These are phyloP conservation scores for Malus hybrid DNA, from an alignment of 331 rosid genomes.

Conservation along the genomic window DNA sequence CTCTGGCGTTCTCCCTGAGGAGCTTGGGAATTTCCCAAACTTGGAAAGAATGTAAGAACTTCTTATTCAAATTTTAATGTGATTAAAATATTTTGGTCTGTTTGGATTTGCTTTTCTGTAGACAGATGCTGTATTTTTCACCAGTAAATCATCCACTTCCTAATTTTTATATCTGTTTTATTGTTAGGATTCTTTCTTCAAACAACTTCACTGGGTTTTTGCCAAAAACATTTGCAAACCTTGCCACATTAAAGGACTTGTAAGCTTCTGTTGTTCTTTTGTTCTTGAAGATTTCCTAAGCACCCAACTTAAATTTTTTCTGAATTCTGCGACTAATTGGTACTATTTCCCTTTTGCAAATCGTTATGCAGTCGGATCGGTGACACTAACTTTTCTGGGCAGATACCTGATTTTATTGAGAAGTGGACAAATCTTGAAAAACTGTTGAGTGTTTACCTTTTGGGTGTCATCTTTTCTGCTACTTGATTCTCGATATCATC, in stretches of 20 bases:
- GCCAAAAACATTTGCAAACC: constrained; percentile 40
- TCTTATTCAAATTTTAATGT: background rate
- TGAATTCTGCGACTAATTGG: background rate
- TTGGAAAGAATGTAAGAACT: constrained; percentile 52
- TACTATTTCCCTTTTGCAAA: background rate
- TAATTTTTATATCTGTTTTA: background rate
- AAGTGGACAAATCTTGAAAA: constrained; percentile 40
- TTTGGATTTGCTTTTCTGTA: background rate
- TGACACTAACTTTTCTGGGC: constrained; percentile 54
- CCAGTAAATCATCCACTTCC: background rate
- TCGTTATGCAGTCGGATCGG: constrained; percentile 48
- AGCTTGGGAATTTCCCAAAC: constrained; percentile 49
- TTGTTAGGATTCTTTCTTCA: constrained; percentile 40
- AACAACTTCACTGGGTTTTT: constrained; percentile 60
- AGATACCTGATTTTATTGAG: constrained; percentile 61
- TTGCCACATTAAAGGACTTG: constrained; percentile 46
- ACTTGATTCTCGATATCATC: background rate
- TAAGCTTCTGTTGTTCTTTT: constrained; percentile 25
- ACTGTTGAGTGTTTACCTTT: constrained; percentile 27
- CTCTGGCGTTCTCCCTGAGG: constrained; percentile 54
- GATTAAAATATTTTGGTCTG: background rate
- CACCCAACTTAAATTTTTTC: background rate
- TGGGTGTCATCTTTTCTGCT: background rate
- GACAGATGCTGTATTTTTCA: background rate
- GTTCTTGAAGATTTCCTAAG: background rate